Evolutionary conservation across 306 rosid genomes (phyloP), one percentile per base, ranked within the genome.

Genomic region (Pachyrhizus erosus): DNA sequence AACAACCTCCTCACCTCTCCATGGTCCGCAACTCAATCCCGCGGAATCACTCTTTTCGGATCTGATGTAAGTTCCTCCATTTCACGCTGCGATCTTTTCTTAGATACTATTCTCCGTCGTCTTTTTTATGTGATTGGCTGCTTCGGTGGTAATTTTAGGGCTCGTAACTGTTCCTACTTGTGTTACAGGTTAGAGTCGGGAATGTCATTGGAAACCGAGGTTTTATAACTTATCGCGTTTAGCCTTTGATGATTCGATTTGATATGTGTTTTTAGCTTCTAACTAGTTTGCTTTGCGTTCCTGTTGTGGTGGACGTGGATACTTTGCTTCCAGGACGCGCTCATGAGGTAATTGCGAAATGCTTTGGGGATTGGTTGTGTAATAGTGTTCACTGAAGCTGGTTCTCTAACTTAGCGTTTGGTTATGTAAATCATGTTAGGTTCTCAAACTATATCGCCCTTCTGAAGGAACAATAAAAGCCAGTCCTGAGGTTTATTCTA

Each of bases 381-480:
- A 69, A 61, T 51, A 20, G 31, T 43, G 3, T 62, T 26, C 17
- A 39, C 69, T 52, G 67, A 39, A 20, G 58, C 15, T 86, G 62
- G 15, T 75, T 58, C 11, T 60, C 39, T 66, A 51, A 75, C 55
- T 24, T 66, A 1, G 43, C 42, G 70, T 69, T 21, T 43, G 81
- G 11, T 62, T 75, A 27, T 70, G 11, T 39, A 8, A 61, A 55
- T 31, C 29, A 76, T 51, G 49, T 62, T 81, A 95, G 99, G 99
- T 91, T 80, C 62, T 94, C 27, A 95, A 87, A 87, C 95, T 82
- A 0, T 96, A 91, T 2, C 94, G 89, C 78, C 75, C 97, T 42
- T 90, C 81, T 70, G 98, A 90, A 91, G 99, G 94, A 85, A 84
- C 91, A 60, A 95, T 92, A 49, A 93, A 93, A 83, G 91, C 98